Evolutionary conservation across 352 stramenopile genomes (phyloP), one percentile per base, ranked within the genome.

Genomic region (Pythium dissimile): DNA sequence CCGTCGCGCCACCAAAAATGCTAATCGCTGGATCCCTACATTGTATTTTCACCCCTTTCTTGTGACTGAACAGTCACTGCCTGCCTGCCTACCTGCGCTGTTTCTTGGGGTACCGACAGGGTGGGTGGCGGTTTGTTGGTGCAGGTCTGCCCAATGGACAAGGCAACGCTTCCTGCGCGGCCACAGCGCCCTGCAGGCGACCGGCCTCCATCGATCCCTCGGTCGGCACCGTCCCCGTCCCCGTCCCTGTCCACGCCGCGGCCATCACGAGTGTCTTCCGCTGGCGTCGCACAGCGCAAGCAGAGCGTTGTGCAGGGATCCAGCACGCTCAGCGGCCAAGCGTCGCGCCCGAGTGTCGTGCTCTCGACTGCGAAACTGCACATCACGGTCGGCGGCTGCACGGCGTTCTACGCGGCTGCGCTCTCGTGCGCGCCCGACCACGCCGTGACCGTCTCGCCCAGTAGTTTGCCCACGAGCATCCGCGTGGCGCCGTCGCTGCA

Each of bases 361-460:
- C 77, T 86, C 30, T 68, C 69, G 2, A 55, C 56, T 9, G 50
- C 57, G 5, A 53, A 60, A 23, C 59, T 88, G 16, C 49, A 53
- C 26, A 69, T 86, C 39, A 83, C 60, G 0, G 68, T 86, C 7
- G 69, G 71, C 9, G 74, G 76, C 12, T 60, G 64, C 28, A 65
- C 66, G 12, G 75, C 75, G 6, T 86, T 86, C 44, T 88, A 88
- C 59, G 77, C 76, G 10, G 78, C 71, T 1, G 52, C 50, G 28
- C 57, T 88, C 20, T 71, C 72, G 24, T 77, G 66, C 10, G 62
- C 51, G n/a, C 75, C 75, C 7, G 57, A 78, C 24, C 62, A 73
- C 39, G 10, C 57, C 1, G 78, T 88, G 27, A 85, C 78, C 5
- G 47, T 88, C 27, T 67, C 66, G 1, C 76, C 71, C 0, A 69